These are phyloP conservation scores for Phalaenopsis aphrodite DNA, from an alignment of 106 monocot genomes.

Conservation along the genomic window DNA sequence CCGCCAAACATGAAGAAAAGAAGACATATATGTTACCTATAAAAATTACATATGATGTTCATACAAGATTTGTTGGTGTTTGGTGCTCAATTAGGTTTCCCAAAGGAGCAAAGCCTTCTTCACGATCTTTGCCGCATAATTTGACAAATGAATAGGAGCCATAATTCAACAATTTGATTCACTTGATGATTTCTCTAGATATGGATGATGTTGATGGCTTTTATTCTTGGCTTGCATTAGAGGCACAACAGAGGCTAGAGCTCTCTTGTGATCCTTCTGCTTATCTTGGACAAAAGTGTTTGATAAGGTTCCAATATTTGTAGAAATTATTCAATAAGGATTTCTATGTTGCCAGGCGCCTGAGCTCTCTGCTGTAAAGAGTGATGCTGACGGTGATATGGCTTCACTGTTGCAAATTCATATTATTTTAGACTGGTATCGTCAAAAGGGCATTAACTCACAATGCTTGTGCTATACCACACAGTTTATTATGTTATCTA, in stretches of 20 bases:
- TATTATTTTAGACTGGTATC: conserved; percentile 59
- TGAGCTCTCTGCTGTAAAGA: conserved; percentile 12
- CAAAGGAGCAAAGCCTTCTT: conserved; percentile 42
- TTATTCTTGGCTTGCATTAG: conserved; percentile 68
- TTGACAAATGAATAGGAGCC: conserved; percentile 31
- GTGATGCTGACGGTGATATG: conserved; percentile 44
- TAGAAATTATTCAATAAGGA: too few species aligned
- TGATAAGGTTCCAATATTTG: too few species aligned
- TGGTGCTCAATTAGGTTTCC: conserved; percentile 71
- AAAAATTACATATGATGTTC: conserved; percentile 72
- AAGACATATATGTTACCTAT: conserved; percentile 56
- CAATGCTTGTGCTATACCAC: conserved; percentile 78
- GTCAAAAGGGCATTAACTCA: conserved; percentile 82
- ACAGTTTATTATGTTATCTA: conserved; percentile 35
- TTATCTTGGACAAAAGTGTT: too few species aligned
- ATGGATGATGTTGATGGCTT: conserved; percentile 60
- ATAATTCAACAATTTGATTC: conserved; percentile 75
- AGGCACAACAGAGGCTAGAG: conserved; percentile 25
- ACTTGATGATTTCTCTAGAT: conserved; percentile 87
- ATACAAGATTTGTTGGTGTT: conserved; percentile 65
- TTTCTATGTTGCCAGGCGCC: too few species aligned
- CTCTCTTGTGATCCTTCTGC: conserved; percentile 79
- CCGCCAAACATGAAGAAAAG: conserved; percentile 43
- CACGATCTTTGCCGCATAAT: conserved; percentile 27
- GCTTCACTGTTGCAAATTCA: conserved; percentile 48